These are phyloP conservation scores for Xylaria castorea DNA, from an alignment of 495 filamentous ascomycete genomes.

Conservation along the genomic window DNA sequence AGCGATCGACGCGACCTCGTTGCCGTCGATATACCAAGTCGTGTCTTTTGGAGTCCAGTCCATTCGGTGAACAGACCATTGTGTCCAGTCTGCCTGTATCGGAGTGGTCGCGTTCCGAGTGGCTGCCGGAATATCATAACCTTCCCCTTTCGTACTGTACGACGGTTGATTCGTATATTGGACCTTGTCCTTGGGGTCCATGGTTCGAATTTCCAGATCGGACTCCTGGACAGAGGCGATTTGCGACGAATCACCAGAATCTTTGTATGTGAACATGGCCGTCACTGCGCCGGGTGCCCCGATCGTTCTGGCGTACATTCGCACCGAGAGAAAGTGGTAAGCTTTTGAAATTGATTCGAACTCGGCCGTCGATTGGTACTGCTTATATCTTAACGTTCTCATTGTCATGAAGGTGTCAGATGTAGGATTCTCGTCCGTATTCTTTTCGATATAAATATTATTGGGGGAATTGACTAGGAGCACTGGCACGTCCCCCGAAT, in stretches of 20 bases:
- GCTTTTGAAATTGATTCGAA: slow-evolving; percentile 63
- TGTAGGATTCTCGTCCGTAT: slow-evolving; percentile 41
- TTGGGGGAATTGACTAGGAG: slow-evolving; percentile 68
- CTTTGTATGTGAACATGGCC: slow-evolving; percentile 72
- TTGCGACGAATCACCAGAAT: slow-evolving; percentile 38
- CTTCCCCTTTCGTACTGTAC: slow-evolving; percentile 49
- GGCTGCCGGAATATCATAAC: slow-evolving; percentile 54
- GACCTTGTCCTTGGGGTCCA: slow-evolving; percentile 59
- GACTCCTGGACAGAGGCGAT: slow-evolving; percentile 65
- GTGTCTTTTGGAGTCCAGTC: slow-evolving; percentile 70
- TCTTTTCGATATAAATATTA: slow-evolving; percentile 68
- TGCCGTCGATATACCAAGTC: slow-evolving; percentile 72
- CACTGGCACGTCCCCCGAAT: slow-evolving; percentile 47
- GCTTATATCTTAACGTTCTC: slow-evolving; percentile 61
- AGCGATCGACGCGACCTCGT: slow-evolving; percentile 61
- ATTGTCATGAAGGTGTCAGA: slow-evolving; percentile 65
- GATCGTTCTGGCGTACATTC: slow-evolving; percentile 63
- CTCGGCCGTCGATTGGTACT: slow-evolving; percentile 69
- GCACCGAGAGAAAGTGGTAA: slow-evolving; percentile 66
- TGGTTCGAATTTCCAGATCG: slow-evolving; percentile 78
- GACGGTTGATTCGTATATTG: slow-evolving; percentile 80
- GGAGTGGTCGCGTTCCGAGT: slow-evolving; percentile 57
- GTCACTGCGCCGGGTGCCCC: slow-evolving; percentile 68
- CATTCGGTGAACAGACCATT: slow-evolving; percentile 74
- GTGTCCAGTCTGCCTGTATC: slow-evolving; percentile 59